phyloP scores from a whole-genome alignment of 1,284 basidiomycete genomes.

The Leucoagaricus sp. region DNA sequence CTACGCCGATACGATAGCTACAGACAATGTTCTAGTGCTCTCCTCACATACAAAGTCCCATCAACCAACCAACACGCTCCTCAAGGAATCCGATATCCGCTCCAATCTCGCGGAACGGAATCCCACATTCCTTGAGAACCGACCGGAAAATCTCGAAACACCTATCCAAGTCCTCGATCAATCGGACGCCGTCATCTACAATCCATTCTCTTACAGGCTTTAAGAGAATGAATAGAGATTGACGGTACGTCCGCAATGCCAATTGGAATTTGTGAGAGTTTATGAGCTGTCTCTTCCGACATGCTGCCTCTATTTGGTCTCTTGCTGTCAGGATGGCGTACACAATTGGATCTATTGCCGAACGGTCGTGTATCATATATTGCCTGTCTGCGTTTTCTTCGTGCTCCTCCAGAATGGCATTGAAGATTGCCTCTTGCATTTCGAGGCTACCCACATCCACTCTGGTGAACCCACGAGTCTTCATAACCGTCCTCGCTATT shows the following conservation, averaged over 20 bases:
- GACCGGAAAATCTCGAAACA: slow-evolving; percentile 41
- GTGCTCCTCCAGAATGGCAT: slow-evolving; percentile 45
- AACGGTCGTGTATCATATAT: slow-evolving; percentile 56
- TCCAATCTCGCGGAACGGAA: slow-evolving; percentile 50
- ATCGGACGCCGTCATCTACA: slow-evolving; percentile 62
- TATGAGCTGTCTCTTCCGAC: slow-evolving; percentile 37
- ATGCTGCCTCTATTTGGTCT: slow-evolving; percentile 34
- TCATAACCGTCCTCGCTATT: slow-evolving; percentile 61
- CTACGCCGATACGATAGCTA: too few relatives aligned
- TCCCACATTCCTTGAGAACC: slow-evolving; percentile 44
- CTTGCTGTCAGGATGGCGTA: slow-evolving; percentile 53
- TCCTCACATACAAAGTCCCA: slow-evolving; percentile 17
- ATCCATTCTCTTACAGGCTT: slow-evolving; percentile 57
- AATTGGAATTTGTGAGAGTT: slow-evolving; percentile 39
- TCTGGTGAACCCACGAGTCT: slow-evolving; percentile 49
- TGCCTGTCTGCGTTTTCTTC: slow-evolving; percentile 43
- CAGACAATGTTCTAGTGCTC: too few relatives aligned
- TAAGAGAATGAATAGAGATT: slow-evolving; percentile 50
- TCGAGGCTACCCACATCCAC: slow-evolving; percentile 47
- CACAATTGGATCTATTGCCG: slow-evolving; percentile 61
- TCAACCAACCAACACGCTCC: slow-evolving; percentile 30
- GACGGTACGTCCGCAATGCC: slow-evolving; percentile 44
- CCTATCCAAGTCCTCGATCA: slow-evolving; percentile 47
- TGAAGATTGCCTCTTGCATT: slow-evolving; percentile 64
- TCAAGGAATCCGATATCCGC: slow-evolving; percentile 35